These are phyloP conservation scores for Malassezia pachydermatis DNA, from an alignment of 1,284 basidiomycete species.

Conservation along the genomic window DNA sequence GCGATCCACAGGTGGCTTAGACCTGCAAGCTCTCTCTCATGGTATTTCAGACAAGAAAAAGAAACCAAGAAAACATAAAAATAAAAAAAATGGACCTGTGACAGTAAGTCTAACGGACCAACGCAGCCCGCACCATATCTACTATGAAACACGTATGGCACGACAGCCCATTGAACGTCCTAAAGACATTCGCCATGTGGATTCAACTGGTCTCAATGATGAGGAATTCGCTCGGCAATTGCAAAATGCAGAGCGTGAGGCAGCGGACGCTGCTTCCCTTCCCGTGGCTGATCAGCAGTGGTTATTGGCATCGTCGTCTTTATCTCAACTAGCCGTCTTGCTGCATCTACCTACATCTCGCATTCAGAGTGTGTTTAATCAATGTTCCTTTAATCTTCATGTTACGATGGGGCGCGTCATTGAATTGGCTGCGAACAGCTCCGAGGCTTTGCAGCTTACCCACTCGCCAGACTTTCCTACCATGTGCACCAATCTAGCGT, in stretches of 20 bases:
- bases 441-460: constrained; percentile 22
- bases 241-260: constrained; percentile 28
- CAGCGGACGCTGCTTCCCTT: constrained; percentile 17
- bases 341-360: constrained; percentile 24
- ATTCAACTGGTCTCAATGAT: constrained; percentile 18
- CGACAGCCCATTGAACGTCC: constrained; percentile 7
- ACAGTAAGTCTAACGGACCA: constrained; percentile 37
- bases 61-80: background rate
- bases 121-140: constrained; percentile 18
- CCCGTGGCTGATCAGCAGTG: constrained; percentile 37
- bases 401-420: constrained; percentile 26
- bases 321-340: constrained; percentile 34
- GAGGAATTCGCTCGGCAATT: constrained; percentile 30
- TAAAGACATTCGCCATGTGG: no score
- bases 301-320: constrained; percentile 41
- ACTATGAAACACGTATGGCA: constrained; percentile 19
- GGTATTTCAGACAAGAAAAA: constrained; percentile 9
- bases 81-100: constrained; percentile 10
- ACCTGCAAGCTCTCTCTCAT: constrained; percentile 25
- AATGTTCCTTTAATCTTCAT: constrained; percentile 31
- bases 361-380: constrained; percentile 29
- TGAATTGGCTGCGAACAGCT: constrained; percentile 19
- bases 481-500: constrained; percentile 22
- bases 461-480: constrained; percentile 22
- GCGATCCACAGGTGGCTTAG: constrained; percentile 13